Base-by-base conservation (phyloP, 1,284 basidiomycete genomes). In the Moesziomyces sp. region DNA sequence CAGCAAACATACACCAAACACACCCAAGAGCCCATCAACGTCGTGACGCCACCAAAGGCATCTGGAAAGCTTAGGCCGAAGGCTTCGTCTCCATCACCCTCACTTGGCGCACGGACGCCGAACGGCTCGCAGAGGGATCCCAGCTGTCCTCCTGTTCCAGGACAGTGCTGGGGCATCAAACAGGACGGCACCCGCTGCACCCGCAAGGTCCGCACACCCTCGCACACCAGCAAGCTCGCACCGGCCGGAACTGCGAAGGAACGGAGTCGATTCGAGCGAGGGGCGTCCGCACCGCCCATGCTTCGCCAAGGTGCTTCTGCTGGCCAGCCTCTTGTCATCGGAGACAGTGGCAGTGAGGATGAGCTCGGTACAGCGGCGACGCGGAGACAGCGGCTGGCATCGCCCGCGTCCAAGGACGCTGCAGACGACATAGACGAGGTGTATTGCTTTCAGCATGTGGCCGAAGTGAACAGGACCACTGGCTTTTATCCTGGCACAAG, bases 111-210 rank as follows among this genome's bases (percentile, higher is more conserved):
- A 6, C 26, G 40, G 1, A 59, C 63, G 3, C 63, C 63, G 0
- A 55, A 50, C 14, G 63, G 63, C 2, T 46, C 57, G 0, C 63
- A 62, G 28, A 64, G 45, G 1, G 35, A 68, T 19, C 40, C 58
- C 3, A 30, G 24, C n/a, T 28, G 38, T 14, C 49, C 46, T 16
- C 77, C 77, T 3, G 59, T 52, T 1, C 48, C 38, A 19, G 62
- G 66, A 3, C 77, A 80, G 21, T 80, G 78, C 55, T 76, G 74
- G 74, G 78, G 78, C 3, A 78, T 77, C 42, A 77, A 67, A 16
- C 55, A 64, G 47, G 74, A 80, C 38, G 74, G 74, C 0, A 50
- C 52, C 7, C 49, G 78, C 10, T 80, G 78, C 50, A 77, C 65
- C 3, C 60, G 76, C 3, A 60, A 55, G 16, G 56, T 56, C 13